Conservation (phyloP, 2,329 filamentous ascomycete genomes). For the Lecanicillium sp. region DNA sequence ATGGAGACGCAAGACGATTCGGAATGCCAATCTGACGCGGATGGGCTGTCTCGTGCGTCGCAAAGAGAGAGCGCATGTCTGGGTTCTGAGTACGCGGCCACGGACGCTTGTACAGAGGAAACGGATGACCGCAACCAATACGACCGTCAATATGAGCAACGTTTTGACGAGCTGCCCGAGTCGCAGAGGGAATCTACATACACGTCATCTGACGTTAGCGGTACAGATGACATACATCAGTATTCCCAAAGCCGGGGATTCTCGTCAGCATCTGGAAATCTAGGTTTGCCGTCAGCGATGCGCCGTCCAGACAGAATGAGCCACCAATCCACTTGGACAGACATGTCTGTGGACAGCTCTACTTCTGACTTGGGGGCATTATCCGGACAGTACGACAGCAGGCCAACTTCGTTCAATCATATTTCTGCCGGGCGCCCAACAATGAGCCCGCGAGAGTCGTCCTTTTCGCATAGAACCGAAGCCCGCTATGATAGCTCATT, state of each 20-base stretch:
- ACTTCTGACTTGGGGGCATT: slow-evolving; percentile 19
- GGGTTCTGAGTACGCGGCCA: slow-evolving; percentile 23
- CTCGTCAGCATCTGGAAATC: slow-evolving; percentile 30
- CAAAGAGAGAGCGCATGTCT: slow-evolving; percentile 16
- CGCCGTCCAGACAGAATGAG: slow-evolving; percentile 40
- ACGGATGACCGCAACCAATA: slow-evolving; percentile 23
- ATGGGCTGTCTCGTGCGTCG: slow-evolving; percentile 15
- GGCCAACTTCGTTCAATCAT: not conserved
- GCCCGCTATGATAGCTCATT: slow-evolving; percentile 17
- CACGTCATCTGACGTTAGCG: slow-evolving; percentile 28
- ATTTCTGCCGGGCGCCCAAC: not conserved
- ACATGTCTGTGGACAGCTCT: slow-evolving; percentile 48
- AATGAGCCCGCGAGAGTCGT: slow-evolving; percentile 2
- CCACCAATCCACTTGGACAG: slow-evolving; percentile 53
- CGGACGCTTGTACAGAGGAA: slow-evolving; percentile 28
- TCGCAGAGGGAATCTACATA: slow-evolving; percentile 32
- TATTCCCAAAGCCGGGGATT: slow-evolving; percentile 18
- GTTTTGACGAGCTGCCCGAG: slow-evolving; percentile 19
- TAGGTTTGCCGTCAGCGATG: slow-evolving; percentile 38
- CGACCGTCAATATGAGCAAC: slow-evolving; percentile 19
- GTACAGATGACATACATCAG: slow-evolving; percentile 19
- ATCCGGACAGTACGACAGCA: slow-evolving; percentile 3
- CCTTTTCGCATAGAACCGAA: not conserved
- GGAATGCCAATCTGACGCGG: slow-evolving; percentile 29
- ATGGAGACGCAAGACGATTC: slow-evolving; percentile 28